Evolutionary conservation across 495 filamentous ascomycete species (phyloP), one percentile per base, ranked within the genome.

Genomic region (Thozetella sp.): DNA sequence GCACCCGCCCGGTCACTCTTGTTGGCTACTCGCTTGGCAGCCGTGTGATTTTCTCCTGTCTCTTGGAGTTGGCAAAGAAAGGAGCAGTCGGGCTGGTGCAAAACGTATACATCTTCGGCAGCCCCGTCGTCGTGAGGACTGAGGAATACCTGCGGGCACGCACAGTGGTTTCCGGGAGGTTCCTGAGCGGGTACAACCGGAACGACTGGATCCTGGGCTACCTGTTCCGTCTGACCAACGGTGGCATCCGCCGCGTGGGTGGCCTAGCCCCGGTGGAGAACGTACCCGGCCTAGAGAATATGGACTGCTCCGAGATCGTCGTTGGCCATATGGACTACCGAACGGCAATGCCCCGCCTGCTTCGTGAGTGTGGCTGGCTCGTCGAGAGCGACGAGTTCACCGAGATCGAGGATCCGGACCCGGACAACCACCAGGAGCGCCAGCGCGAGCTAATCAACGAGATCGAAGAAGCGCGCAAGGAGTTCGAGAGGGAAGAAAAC

Each of bases 201-300:
- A 96, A 94, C 67, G 95, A 99, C 72, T 99, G 96, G 95, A 98
- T 99, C 67, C 73, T 99, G 26, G 93, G 95, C 3, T 99, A 99
- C 66, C 84, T 99, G 4, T 99, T 99, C 81, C 92, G 95, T 11
- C 86, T 96, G 6, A 99, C 95, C 19, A 88, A 87, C 63, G 95
- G 95, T 56, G 96, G 95, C 53, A 93, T 99, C 68, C 88, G 90
- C 74, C 89, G 90, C 19, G 87, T 99, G 0, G 93, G 93, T 3
- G 95, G 95, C n/a, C 85, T 99, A 4, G 93, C 87, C 2, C 81
- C 89, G 9, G 80, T 99, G 23, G 87, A 93, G 37, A 83, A 80
- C 1, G 80, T 97, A 48, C 87, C 87, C 0, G 90, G 90, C 9
- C 72, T 99, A 22, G 95, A 99, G 73, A 98, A 97, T 63, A 80